These are phyloP conservation scores for Sporisorium sorghi DNA, from an alignment of 1,284 basidiomycete species.

Conservation along the genomic window DNA sequence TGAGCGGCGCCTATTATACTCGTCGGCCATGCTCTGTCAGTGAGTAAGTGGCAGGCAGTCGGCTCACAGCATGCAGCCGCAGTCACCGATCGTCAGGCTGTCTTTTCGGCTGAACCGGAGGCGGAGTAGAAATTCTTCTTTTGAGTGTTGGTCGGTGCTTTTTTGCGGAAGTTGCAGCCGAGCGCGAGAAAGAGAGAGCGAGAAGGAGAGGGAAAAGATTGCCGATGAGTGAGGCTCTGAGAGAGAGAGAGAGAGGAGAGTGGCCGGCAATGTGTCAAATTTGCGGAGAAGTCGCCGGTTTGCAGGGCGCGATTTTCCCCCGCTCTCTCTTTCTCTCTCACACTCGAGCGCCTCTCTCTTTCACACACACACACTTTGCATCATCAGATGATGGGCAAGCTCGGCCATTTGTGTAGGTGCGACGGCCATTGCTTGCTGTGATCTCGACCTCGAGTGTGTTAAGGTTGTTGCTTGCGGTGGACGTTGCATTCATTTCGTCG, in stretches of 20 bases:
- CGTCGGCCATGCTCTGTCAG: too few relatives aligned
- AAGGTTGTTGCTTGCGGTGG: not conserved
- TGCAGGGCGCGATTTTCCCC: not conserved
- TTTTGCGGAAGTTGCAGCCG: conserved; percentile 3
- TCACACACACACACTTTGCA: not conserved
- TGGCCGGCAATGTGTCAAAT: conserved; percentile 23
- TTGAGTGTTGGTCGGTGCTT: conserved; percentile 2
- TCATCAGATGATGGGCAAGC: not conserved
- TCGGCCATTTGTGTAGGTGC: too few relatives aligned
- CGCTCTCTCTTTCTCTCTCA: too few relatives aligned
- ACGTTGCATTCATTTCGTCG: not conserved
- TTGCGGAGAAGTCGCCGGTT: conserved; percentile 52
- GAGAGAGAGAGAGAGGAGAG: not conserved
- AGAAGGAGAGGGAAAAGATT: conserved; percentile 15
- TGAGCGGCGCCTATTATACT: too few relatives aligned
- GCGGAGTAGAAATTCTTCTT: not conserved
- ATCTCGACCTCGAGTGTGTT: not conserved
- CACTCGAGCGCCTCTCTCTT: not conserved
- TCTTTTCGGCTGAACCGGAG: not conserved
- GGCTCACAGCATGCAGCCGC: not conserved
- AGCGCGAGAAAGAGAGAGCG: conserved; percentile 3
- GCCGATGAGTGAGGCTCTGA: not conserved
- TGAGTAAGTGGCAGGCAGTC: too few relatives aligned
- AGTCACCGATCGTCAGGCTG: not conserved
- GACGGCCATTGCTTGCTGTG: not conserved